Evolutionary conservation across 345 rosid species (phyloP).

Genomic region (Balakata baccata): DNA sequence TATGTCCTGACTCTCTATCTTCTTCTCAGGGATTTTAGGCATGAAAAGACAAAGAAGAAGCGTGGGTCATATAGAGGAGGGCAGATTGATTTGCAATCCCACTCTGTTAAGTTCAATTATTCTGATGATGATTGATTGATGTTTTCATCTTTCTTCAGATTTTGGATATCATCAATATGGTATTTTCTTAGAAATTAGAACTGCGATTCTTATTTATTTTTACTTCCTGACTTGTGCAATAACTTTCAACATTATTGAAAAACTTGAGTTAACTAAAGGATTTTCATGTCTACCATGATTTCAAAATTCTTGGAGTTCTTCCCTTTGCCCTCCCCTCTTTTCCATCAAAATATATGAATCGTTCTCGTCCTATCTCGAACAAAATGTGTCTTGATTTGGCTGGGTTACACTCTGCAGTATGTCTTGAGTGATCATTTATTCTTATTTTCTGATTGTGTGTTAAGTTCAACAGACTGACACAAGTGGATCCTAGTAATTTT

Average conservation of each 20-base stretch:
- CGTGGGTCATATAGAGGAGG: slow-evolving; percentile 95
- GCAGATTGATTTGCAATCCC: slow-evolving; percentile 70
- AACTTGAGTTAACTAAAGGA: background rate
- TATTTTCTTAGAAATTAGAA: background rate
- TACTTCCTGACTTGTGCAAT: background rate
- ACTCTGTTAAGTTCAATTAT: slow-evolving; percentile 78
- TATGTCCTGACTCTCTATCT: background rate
- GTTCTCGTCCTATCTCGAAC: background rate
- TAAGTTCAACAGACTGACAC: too few relatives aligned
- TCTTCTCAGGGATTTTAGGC: slow-evolving; percentile 69
- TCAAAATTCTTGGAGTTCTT: background rate
- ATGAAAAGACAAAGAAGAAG: slow-evolving; percentile 98
- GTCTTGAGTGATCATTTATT: too few relatives aligned
- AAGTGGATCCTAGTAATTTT: too few relatives aligned
- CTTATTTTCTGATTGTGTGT: background rate
- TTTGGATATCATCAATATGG: background rate
- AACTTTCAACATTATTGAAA: background rate
- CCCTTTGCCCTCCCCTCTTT: background rate
- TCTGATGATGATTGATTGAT: slow-evolving; percentile 57
- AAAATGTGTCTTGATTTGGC: background rate
- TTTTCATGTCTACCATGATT: background rate
- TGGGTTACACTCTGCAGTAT: too few relatives aligned
- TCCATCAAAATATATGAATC: background rate
- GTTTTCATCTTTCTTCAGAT: background rate
- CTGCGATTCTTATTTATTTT: background rate